phyloP scores from a whole-genome alignment of 2,329 filamentous ascomycete species.

The Chaetomiaceae sp. region DNA sequence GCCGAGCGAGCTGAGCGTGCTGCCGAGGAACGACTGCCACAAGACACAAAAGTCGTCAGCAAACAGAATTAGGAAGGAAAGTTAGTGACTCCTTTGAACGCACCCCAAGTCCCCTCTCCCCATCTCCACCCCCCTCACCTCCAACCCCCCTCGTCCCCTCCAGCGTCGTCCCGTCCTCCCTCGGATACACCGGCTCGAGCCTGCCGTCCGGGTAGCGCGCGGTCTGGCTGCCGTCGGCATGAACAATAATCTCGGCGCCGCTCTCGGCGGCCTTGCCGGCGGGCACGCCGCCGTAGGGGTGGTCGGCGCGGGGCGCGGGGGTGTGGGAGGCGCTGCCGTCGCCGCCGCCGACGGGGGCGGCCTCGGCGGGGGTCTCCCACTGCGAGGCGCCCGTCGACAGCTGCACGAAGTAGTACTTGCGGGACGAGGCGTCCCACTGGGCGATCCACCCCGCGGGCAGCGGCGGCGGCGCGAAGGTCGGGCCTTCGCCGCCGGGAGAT shows the following conservation, averaged over 20 bases:
- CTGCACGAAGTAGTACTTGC: conserved; percentile 67
- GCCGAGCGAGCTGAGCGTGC: conserved; percentile 44
- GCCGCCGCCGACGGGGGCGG: conserved; percentile 54
- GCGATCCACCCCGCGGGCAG: conserved; percentile 63
- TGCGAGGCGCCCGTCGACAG: conserved; percentile 65
- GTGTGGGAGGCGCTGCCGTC: conserved; percentile 46
- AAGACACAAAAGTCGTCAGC: conserved; percentile 3
- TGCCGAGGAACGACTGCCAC: conserved; percentile 47
- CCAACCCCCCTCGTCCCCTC: conserved; percentile 28
- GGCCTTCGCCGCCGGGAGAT: conserved; percentile 53
- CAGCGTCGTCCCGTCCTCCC: conserved; percentile 22
- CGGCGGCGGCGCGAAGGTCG: conserved; percentile 52
- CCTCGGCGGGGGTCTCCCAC: conserved; percentile 65
- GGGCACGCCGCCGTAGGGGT: conserved; percentile 58
- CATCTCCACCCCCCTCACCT: conserved; percentile 36
- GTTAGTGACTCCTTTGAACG: too few species aligned
- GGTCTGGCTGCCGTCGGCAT: conserved; percentile 57
- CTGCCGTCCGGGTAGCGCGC: conserved; percentile 55
- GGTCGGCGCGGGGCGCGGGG: conserved; percentile 48
- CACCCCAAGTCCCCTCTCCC: conserved; percentile 62
- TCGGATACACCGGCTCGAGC: conserved; percentile 52
- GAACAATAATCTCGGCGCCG: conserved; percentile 50
- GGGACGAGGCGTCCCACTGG: conserved; percentile 59
- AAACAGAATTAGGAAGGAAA: too few species aligned
- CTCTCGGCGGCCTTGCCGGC: conserved; percentile 32